phyloP scores from a whole-genome alignment of 371 early-diverging fungal species.

The Mucor racemosus region DNA sequence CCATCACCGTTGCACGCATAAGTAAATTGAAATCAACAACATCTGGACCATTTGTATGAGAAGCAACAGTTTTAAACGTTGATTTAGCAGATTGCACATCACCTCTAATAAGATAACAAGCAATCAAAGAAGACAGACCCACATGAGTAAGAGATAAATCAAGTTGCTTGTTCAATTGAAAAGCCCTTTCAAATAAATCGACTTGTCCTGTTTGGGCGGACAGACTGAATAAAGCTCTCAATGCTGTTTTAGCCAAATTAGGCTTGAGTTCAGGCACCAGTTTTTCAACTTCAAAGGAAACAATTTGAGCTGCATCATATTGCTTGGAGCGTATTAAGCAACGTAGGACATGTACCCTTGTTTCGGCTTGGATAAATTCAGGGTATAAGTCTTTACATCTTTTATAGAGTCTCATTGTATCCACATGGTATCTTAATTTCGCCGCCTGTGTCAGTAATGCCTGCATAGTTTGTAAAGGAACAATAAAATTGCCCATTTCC shows the following conservation, averaged over 20 bases:
- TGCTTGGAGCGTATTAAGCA: slow-evolving; percentile 27
- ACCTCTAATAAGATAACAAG: slow-evolving; percentile 31
- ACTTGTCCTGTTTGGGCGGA: slow-evolving; percentile 42
- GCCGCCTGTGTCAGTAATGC: slow-evolving; percentile 11
- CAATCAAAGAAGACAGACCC: slow-evolving; percentile 37
- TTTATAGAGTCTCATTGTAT: slow-evolving; percentile 35
- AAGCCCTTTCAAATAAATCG: slow-evolving; percentile 26
- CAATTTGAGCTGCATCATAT: slow-evolving; percentile 8
- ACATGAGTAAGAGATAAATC: slow-evolving; percentile 27
- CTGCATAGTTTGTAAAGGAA: not conserved
- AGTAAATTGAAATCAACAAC: slow-evolving; percentile 49
- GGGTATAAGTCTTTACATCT: slow-evolving; percentile 36
- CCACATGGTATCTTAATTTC: slow-evolving; percentile 30
- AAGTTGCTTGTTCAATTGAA: slow-evolving; percentile 17
- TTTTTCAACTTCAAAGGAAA: slow-evolving; percentile 23
- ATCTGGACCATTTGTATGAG: slow-evolving; percentile 37
- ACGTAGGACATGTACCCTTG: slow-evolving; percentile 24
- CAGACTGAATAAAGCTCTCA: slow-evolving; percentile 28
- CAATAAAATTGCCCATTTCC: not conserved
- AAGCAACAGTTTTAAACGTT: slow-evolving; percentile 32
- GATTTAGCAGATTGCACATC: slow-evolving; percentile 33
- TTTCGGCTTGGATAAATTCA: slow-evolving; percentile 2
- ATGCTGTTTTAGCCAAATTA: slow-evolving; percentile 9
- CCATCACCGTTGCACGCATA: slow-evolving; percentile 33
- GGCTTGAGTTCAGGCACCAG: slow-evolving; percentile 10